Base-by-base conservation (phyloP, 2,329 filamentous ascomycete genomes). In the Davidsoniella eucalypti region DNA sequence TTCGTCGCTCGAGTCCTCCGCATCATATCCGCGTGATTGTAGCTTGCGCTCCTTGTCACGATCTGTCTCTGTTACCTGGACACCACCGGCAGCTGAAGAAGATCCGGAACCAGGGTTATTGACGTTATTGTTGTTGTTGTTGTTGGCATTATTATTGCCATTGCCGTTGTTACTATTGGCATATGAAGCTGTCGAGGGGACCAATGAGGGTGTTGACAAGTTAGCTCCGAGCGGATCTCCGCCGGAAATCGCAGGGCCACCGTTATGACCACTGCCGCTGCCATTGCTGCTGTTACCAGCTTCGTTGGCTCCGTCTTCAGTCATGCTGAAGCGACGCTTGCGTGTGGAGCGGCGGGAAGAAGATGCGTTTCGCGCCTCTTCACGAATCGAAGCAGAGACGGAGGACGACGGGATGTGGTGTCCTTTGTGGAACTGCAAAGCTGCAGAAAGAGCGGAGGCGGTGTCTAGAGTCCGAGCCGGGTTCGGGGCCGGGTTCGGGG, bases 161-260 rank as follows among this genome's bases (percentile, higher is more conserved):
- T 12, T n/a, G 21, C 39, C 76, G 67, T 4, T 76, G 72, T 60
- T 80, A 76, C 5, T 33, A 12, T 8, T 33, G 26, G 26, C 26
- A 33, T 9, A 33, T 33, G 26, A 33, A 12, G 26, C 26, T 12
- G 26, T 33, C 10, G 26, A 33, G 10, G 26, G 26, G 26, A 33
- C 10, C 8, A 12, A 5, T 1, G 26, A 33, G 10, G 26, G 5
- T 12, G 26, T 9, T 12, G 7, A 8, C 5, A 12, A 10, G 8
- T 7, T 12, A 12, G 26, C 26, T 33, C 10, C 26, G 26, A 10
- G 26, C 6, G 26, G 26, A 12, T 33, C 26, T 33, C 26, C 26
- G 3, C 26, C 26, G 26, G 26, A 33, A 8, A 33, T 33, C 5
- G 26, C 26, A 12, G 26, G 7, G 26, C 26, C 26, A 4, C 26